These are phyloP conservation scores for Fusarium oligoseptatum DNA, from an alignment of 2,329 filamentous ascomycete species.

Conservation along the genomic window DNA sequence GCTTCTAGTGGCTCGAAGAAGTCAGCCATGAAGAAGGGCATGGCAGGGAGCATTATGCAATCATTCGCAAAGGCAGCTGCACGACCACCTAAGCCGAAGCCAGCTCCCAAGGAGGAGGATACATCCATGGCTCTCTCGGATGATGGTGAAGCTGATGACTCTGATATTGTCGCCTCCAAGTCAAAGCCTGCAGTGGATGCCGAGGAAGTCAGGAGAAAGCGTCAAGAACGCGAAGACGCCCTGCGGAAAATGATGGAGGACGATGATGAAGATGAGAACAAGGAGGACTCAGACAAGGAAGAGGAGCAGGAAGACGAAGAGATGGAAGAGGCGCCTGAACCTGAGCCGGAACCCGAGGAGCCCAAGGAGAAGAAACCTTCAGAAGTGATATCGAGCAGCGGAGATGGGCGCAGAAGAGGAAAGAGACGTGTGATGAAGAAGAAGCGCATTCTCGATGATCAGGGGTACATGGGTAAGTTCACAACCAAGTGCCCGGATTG, in stretches of 20 bases:
- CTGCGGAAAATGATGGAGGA: constrained; percentile 65
- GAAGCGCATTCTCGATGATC: constrained; percentile 86
- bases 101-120: constrained; percentile 51
- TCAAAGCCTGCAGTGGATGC: constrained; percentile 38
- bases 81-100: constrained; percentile 64
- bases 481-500: not conserved
- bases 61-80: constrained; percentile 77
- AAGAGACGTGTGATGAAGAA: constrained; percentile 88
- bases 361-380: constrained; percentile 59
- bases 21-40: constrained; percentile 66
- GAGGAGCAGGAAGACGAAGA: constrained; percentile 56
- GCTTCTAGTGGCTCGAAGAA: constrained; percentile 50
- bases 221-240: constrained; percentile 55
- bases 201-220: constrained; percentile 47
- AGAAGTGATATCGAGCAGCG: constrained; percentile 66
- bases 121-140: constrained; percentile 52
- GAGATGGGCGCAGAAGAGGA: constrained; percentile 78
- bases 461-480: constrained; percentile 85
- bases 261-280: constrained; percentile 70
- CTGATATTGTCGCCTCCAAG: constrained; percentile 49
- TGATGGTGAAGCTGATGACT: constrained; percentile 57
- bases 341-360: constrained; percentile 55
- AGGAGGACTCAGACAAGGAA: constrained; percentile 58
- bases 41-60: constrained; percentile 77
- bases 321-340: constrained; percentile 56